These are phyloP conservation scores for Zarea fungicola DNA, from an alignment of 2,329 filamentous ascomycete genomes.

Conservation along the genomic window DNA sequence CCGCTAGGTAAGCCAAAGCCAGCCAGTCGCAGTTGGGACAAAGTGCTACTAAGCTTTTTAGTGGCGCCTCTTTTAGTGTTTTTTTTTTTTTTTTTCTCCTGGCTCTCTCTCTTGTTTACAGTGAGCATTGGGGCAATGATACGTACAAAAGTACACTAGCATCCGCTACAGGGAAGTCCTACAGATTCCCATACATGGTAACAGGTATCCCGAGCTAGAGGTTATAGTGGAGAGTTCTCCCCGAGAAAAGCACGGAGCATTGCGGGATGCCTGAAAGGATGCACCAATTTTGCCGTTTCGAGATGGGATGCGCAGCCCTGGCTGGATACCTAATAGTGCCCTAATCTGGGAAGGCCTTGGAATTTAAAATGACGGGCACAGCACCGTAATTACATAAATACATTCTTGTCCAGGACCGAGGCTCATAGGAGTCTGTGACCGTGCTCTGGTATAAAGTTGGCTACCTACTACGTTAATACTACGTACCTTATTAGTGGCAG, in stretches of 20 bases:
- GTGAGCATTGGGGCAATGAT: too few species aligned
- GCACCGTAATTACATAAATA: not conserved
- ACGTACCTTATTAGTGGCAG: too few species aligned
- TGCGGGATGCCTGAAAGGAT: not conserved
- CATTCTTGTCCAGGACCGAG: not conserved
- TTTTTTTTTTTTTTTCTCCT: too few species aligned
- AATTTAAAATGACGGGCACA: not conserved
- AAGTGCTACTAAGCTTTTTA: too few species aligned
- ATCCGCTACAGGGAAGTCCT: not conserved
- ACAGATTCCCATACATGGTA: not conserved
- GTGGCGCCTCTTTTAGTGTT: too few species aligned
- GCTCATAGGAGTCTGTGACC: too few species aligned
- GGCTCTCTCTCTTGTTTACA: too few species aligned
- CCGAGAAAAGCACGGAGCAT: slow-evolving; percentile 5
- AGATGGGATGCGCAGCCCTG: not conserved
- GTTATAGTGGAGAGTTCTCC: not conserved
- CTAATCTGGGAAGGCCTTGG: slow-evolving; percentile 4
- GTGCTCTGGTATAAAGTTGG: too few species aligned
- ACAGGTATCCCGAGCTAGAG: slow-evolving; percentile 8
- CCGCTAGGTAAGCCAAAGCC: not conserved
- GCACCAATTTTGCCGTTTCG: slow-evolving; percentile 1
- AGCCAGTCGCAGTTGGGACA: too few species aligned
- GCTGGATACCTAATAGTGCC: not conserved
- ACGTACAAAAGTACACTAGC: too few species aligned
- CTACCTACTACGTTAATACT: too few species aligned